Conservation (phyloP, 192 early-diverging fungal genomes). For the Entomortierella lignicola region DNA sequence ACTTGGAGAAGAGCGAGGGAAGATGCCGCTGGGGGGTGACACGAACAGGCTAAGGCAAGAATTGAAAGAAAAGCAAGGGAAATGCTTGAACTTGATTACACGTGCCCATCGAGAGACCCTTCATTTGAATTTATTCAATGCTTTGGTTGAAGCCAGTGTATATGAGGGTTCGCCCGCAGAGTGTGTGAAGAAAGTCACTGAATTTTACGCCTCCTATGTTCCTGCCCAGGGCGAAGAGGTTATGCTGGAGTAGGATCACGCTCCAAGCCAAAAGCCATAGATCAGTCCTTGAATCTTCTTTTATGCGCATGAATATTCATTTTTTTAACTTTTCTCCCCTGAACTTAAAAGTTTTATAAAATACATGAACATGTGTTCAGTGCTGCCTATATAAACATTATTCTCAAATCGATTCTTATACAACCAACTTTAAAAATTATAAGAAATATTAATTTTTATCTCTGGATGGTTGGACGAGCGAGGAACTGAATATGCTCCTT, state of each 20-base stretch:
- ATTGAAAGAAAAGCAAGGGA: not conserved
- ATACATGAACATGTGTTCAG: too few species aligned
- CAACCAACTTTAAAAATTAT: too few species aligned
- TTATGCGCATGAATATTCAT: too few species aligned
- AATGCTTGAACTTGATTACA: conserved; percentile 1
- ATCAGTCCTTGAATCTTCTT: too few species aligned
- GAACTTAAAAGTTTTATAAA: too few species aligned
- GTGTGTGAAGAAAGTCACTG: conserved; percentile 2
- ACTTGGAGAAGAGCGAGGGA: not conserved
- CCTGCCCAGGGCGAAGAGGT: conserved; percentile 17
- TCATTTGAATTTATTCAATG: conserved; percentile 9
- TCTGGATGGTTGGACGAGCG: too few species aligned
- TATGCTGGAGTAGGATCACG: not conserved
- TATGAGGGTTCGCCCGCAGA: conserved; percentile 1
- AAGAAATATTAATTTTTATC: too few species aligned
- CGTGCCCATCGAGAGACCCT: not conserved
- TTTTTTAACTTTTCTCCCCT: too few species aligned
- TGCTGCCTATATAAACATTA: too few species aligned
- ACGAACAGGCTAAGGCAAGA: not conserved
- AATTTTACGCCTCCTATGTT: conserved; percentile 3
- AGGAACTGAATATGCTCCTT: too few species aligned
- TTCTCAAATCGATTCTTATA: too few species aligned
- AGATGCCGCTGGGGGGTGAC: not conserved
- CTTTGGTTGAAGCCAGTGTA: not conserved
- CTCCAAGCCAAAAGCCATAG: too few species aligned